Evolutionary conservation across 495 filamentous ascomycete genomes (phyloP), one percentile per base, ranked within the genome.

Genomic region (Xylaria scruposa): DNA sequence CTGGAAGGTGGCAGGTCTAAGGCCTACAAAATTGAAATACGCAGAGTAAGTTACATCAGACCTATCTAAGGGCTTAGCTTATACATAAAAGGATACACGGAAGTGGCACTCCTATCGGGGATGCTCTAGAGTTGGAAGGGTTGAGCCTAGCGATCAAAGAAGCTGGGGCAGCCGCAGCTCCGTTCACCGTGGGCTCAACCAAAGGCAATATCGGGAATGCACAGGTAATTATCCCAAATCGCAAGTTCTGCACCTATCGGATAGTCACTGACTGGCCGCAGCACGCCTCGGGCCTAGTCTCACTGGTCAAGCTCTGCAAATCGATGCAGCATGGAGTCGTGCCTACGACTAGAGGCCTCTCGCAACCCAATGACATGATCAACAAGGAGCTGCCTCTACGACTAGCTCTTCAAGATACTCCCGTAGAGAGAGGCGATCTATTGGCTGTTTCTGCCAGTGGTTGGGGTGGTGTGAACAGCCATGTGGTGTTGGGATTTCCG

Each of bases 251-350:
- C 5, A 31, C 7, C 6, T 29, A 21, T 13, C 12, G 54, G 31
- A 12, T 31, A 15, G 29, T n/a, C 6, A 19, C 26, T 59, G 15
- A 59, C 31, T 15, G 29, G 8, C 54, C 7, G 24, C 29, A 59
- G 54, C 54, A 59, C 54, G 54, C 54, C 29, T 59, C 54, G 1
- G 54, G 54, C 29, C 54, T 59, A 9, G 54, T 59, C 4, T 59
- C 54, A 36, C 54, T 59, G 54, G 54, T 59, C 26, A 59, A 59
- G 54, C 24, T 59, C 26, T 59, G 54, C 54, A 59, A 59, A 12
- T 59, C 54, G 5, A 59, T 59, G 1, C 54, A 59, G 31, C 54
- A 8, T 59, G 54, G 54, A n/a, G 19, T 33, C 24, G 21, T 59
- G 9, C 54, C 54, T n/a, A 29, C 29, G 29, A 59, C 31, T 6